These are phyloP conservation scores for Aureobasidium melanogenum DNA, from an alignment of 2,329 filamentous ascomycete genomes.

Conservation along the genomic window DNA sequence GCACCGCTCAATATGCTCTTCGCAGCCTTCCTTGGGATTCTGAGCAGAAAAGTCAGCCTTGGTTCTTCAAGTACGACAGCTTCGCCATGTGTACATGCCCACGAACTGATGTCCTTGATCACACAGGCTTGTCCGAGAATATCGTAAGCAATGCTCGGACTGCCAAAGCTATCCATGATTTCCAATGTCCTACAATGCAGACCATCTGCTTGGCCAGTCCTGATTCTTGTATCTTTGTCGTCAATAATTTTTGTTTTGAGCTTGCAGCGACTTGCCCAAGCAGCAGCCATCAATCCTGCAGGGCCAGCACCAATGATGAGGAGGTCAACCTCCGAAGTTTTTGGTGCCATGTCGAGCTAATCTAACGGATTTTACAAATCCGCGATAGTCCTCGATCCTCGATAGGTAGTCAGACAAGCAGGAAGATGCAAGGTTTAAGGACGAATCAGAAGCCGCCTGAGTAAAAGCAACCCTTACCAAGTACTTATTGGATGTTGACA, in stretches of 20 bases:
- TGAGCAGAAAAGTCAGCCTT: background rate
- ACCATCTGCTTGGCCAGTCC: background rate
- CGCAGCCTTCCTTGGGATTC: background rate
- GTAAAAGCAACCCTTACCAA: background rate
- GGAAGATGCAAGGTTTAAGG: background rate
- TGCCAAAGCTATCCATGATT: slow-evolving; percentile 3
- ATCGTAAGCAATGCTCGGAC: background rate
- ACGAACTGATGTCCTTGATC: slow-evolving; percentile 6
- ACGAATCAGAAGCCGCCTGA: background rate
- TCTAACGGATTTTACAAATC: too few relatives aligned
- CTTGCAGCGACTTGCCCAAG: background rate
- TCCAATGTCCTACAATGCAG: background rate
- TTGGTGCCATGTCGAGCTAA: background rate
- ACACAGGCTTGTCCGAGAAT: slow-evolving; percentile 1
- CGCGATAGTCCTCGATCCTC: too few relatives aligned
- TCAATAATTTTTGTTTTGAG: slow-evolving; percentile 4
- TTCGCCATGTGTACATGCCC: background rate
- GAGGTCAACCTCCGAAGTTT: background rate
- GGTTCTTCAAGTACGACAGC: background rate
- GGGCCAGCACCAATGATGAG: background rate
- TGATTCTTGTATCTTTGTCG: background rate
- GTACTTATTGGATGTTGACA: background rate
- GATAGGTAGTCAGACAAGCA: background rate
- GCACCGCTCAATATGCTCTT: background rate
- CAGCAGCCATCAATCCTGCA: slow-evolving; percentile 1